Conservation (phyloP, 306 rosid species). For the Cucurbita maxima region DNA sequence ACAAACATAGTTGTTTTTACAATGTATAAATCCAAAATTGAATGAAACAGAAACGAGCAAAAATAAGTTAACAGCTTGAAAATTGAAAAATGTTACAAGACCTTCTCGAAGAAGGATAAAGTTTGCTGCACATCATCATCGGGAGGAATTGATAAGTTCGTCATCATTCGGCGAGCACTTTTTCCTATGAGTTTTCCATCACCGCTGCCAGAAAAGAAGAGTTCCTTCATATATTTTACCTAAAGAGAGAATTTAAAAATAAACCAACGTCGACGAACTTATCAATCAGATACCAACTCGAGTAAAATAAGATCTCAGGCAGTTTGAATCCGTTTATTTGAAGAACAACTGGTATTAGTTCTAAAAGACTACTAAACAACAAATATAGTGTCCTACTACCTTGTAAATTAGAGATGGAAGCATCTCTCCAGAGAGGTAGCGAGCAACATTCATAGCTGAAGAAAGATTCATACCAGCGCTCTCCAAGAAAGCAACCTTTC, state of each 20-base stretch:
- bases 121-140: slow-evolving; percentile 76
- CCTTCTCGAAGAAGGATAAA: slow-evolving; percentile 74
- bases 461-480: slow-evolving; percentile 53
- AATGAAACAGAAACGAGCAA: slow-evolving; percentile 4
- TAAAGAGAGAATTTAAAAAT: slow-evolving; percentile 25
- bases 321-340: not conserved
- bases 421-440: slow-evolving; percentile 41
- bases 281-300: not conserved
- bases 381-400: slow-evolving; percentile 15
- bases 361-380: not conserved
- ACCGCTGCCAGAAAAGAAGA: slow-evolving; percentile 39
- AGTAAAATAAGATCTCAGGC: not conserved
- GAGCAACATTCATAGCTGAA: slow-evolving; percentile 66
- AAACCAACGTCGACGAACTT: slow-evolving; percentile 5
- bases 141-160: slow-evolving; percentile 46
- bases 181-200: slow-evolving; percentile 25
- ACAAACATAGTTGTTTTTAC: not conserved
- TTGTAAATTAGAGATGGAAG: slow-evolving; percentile 45
- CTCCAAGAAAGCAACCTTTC: slow-evolving; percentile 72
- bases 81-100: not conserved
- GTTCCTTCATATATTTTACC: slow-evolving; percentile 59
- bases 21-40: not conserved
- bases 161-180: slow-evolving; percentile 52
- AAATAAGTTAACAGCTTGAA: not conserved
- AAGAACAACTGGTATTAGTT: not conserved